A percentile compares a stretch with the other conserved stretches of the same genome.
phyloP scores from a whole-genome alignment of 768 basidiomycete genomes.

The Panaeolus cyanescens region DNA sequence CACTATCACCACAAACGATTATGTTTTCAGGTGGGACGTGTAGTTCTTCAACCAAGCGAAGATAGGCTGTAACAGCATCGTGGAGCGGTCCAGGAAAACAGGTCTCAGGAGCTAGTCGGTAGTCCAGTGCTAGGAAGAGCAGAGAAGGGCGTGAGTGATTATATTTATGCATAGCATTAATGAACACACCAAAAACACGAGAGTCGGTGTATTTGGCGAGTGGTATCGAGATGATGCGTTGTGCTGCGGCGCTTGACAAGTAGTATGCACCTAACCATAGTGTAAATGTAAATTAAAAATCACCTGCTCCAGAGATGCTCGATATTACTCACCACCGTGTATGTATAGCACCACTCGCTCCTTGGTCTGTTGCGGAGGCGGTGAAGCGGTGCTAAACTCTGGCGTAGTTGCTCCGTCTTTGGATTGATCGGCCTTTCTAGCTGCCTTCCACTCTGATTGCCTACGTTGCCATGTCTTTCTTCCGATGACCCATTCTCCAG shows the following conservation, averaged over 20 bases:
- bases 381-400: constrained; percentile 7
- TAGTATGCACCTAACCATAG: constrained; percentile 82
- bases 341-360: constrained; percentile 91
- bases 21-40: constrained; percentile 92
- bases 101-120: constrained; percentile 95
- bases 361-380: constrained; percentile 38
- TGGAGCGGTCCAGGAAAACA: constrained; percentile 86
- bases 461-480: constrained; percentile 86
- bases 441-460: constrained; percentile 77
- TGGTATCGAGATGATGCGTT: constrained; percentile 88
- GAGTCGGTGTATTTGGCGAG: constrained; percentile 87
- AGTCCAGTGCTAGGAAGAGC: constrained; percentile 78
- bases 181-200: constrained; percentile 69
- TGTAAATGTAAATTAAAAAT: constrained; percentile 6
- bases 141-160: constrained; percentile 4
- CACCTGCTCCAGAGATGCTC: background rate
- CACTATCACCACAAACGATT: constrained; percentile 87
- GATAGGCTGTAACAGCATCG: constrained; percentile 86
- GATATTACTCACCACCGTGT: constrained; percentile 74
- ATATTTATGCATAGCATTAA: background rate
- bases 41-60: constrained; percentile 85
- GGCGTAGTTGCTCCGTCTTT: constrained; percentile 8
- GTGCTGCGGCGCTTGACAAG: constrained; percentile 86
- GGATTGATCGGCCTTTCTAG: constrained; percentile 24
- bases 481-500: constrained; percentile 97